Evolutionary conservation across 768 basidiomycete species (phyloP).

Genomic region (Rhodotorula paludigena): DNA sequence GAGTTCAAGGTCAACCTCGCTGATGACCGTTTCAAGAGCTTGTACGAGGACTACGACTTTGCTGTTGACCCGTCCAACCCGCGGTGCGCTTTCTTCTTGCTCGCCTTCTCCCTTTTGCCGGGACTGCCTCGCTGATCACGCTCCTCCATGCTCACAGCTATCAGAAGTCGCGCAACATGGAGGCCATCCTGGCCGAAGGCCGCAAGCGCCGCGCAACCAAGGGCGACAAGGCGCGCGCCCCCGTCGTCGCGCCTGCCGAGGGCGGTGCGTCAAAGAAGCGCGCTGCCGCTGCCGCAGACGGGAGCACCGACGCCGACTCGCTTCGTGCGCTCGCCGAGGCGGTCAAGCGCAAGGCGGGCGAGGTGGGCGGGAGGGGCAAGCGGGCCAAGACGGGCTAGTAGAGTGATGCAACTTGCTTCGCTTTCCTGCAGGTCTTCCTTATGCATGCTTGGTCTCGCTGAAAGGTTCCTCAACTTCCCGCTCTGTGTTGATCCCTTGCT

Average conservation of each 20-base stretch:
- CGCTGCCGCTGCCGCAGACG: constrained; percentile 19
- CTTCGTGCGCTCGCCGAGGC: constrained; percentile 72
- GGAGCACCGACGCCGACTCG: constrained; percentile 44
- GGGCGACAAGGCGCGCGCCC: constrained; percentile 18
- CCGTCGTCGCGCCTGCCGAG: constrained; percentile 43
- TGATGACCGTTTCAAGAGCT: constrained; percentile 78
- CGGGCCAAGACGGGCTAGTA: too few species aligned
- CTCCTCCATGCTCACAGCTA: constrained; percentile 56
- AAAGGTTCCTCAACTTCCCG: neutral
- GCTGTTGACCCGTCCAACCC: constrained; percentile 96
- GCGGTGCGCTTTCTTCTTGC: constrained; percentile 60
- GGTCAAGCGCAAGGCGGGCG: constrained; percentile 70
- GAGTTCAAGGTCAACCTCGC: constrained; percentile 76
- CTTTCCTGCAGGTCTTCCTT: neutral
- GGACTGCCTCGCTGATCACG: neutral
- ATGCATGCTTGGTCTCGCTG: neutral
- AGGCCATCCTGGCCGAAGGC: constrained; percentile 76
- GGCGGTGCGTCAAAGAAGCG: constrained; percentile 11
- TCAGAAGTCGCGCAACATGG: constrained; percentile 88
- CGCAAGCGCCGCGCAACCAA: constrained; percentile 54
- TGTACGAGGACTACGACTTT: constrained; percentile 84
- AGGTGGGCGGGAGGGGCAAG: constrained; percentile 39
- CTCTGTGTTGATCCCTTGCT: too few species aligned
- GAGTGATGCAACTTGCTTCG: too few species aligned
- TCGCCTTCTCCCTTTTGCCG: neutral